Conservation (phyloP, 116 monocot genomes). For the Iris pallida region DNA sequence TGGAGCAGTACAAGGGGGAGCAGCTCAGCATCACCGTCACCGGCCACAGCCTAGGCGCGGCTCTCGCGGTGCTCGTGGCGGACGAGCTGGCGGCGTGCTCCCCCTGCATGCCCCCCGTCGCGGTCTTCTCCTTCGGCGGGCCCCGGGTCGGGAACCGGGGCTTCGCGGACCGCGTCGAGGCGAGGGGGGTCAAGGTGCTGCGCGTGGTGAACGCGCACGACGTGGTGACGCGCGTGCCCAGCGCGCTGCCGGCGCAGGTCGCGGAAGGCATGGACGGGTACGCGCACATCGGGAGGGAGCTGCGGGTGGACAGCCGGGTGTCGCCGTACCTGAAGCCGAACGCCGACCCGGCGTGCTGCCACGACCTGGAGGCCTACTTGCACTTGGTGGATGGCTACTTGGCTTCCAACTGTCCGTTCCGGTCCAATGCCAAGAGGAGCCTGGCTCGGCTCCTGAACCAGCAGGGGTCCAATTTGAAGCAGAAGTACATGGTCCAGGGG, state of each 20-base stretch:
- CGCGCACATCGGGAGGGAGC: constrained; percentile 65
- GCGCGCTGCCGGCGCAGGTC: neutral
- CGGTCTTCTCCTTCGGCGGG: constrained; percentile 69
- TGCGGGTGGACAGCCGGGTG: constrained; percentile 41
- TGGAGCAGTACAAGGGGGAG: constrained; percentile 45
- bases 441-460: constrained; percentile 31
- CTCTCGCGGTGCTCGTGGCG: constrained; percentile 49
- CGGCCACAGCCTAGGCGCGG: constrained; percentile 78
- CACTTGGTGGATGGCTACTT: constrained; percentile 65
- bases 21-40: constrained; percentile 67
- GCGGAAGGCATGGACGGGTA: constrained; percentile 20
- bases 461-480: constrained; percentile 43
- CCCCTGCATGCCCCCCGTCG: constrained; percentile 19
- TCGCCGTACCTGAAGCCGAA: constrained; percentile 78
- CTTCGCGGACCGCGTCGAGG: constrained; percentile 37
- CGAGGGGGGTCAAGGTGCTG: constrained; percentile 44
- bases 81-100: constrained; percentile 36
- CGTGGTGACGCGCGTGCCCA: constrained; percentile 55
- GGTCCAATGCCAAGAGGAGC: constrained; percentile 48
- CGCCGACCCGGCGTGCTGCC: constrained; percentile 54
- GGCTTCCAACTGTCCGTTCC: constrained; percentile 32
- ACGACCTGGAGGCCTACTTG: constrained; percentile 74
- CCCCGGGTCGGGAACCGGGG: constrained; percentile 55
- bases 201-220: constrained; percentile 62
- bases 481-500: constrained; percentile 25